Evolutionary conservation across 208 protist species (phyloP).

Genomic region (Wallacemonas collosoma): DNA sequence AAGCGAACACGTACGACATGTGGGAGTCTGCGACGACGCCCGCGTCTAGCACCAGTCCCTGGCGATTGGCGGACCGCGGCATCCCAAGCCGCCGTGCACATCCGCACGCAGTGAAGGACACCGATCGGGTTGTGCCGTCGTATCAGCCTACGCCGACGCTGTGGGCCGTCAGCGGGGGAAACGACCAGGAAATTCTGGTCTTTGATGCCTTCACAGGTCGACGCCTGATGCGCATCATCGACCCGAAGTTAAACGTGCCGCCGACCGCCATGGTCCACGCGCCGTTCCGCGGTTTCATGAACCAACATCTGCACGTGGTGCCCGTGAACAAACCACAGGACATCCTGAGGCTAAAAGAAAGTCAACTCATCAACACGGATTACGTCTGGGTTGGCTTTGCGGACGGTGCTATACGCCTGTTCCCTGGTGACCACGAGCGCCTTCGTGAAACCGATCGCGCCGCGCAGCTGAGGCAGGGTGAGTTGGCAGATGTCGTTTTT

Average conservation of each 20-base stretch:
- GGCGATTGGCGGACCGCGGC: not conserved
- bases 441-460: conserved; percentile 58
- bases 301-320: conserved; percentile 61
- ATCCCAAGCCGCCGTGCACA: not conserved
- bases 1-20: conserved; percentile 22
- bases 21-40: conserved; percentile 20
- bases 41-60: not conserved
- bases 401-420: conserved; percentile 82
- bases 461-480: conserved; percentile 45
- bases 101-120: conserved; percentile 5
- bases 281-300: conserved; percentile 79
- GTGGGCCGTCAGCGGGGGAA: conserved; percentile 55
- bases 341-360: conserved; percentile 57
- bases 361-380: conserved; percentile 73
- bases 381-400: conserved; percentile 88
- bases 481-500: conserved; percentile 73
- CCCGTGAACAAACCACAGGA: conserved; percentile 62
- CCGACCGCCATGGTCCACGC: conserved; percentile 74
- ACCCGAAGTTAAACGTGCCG: conserved; percentile 67
- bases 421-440: conserved; percentile 57
- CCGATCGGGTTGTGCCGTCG: conserved; percentile 25
- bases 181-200: conserved; percentile 61
- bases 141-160: conserved; percentile 39
- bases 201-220: conserved; percentile 51
- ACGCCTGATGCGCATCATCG: conserved; percentile 55